A percentile compares a stretch with the other conserved stretches of the same genome.
Conservation (phyloP, 176 grass and related monocot genomes). For the Rhynchospora breviuscula region DNA sequence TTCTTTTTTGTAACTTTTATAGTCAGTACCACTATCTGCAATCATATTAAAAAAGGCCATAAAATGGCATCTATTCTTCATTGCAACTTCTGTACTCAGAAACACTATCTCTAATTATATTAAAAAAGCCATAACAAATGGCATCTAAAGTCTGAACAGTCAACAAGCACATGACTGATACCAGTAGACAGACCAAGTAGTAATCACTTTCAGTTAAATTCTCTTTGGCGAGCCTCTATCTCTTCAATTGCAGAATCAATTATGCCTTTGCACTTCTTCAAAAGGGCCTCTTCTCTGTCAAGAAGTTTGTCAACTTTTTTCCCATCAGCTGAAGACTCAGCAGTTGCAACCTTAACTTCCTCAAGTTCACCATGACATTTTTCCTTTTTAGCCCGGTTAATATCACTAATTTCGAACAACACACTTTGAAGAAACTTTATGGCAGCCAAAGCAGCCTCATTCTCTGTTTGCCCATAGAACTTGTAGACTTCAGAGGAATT, state of each 20-base stretch:
- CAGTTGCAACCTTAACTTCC: neutral
- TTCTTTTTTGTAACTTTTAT: neutral
- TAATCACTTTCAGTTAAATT: neutral
- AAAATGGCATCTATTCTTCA: neutral
- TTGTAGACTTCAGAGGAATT: neutral
- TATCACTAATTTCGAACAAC: neutral
- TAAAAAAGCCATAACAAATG: too few relatives aligned
- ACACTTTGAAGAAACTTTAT: constrained; percentile 4
- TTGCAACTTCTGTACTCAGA: too few relatives aligned
- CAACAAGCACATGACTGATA: neutral
- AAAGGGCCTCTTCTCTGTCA: constrained; percentile 5
- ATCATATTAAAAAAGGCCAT: neutral
- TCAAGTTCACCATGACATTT: neutral
- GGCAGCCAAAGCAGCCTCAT: neutral
- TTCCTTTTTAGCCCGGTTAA: neutral
- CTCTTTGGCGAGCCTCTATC: neutral
- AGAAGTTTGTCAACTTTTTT: neutral
- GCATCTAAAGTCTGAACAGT: neutral
- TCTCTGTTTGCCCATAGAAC: neutral
- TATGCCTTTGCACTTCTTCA: neutral
- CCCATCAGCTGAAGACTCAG: neutral
- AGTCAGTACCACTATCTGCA: neutral
- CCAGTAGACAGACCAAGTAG: neutral
- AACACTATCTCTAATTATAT: too few relatives aligned
- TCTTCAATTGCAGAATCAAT: constrained; percentile 5